A percentile compares a stretch with the other conserved stretches of the same genome.
Conservation (phyloP, 129 eudicot species). For the Erigeron canadensis region DNA sequence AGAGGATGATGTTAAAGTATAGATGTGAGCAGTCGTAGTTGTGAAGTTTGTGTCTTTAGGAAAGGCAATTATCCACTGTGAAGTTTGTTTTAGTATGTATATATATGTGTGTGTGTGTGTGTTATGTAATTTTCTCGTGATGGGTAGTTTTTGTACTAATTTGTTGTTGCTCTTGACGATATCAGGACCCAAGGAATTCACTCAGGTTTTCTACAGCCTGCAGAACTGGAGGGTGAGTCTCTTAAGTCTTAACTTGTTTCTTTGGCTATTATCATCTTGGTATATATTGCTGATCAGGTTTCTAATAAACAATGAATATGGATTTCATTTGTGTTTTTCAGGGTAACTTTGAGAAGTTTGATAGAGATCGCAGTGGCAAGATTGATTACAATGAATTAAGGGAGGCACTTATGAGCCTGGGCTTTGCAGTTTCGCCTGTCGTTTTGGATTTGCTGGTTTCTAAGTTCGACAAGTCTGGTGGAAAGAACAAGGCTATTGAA, state of each 20-base stretch:
- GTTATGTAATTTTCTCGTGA: background rate
- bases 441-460: slow-evolving; percentile 74
- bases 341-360: slow-evolving; percentile 80
- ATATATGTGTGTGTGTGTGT: background rate
- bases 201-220: slow-evolving; percentile 70
- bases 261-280: slow-evolving; percentile 1
- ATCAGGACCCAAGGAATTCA: slow-evolving; percentile 92
- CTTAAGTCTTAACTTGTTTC: background rate
- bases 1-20: too few relatives aligned
- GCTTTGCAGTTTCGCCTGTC: slow-evolving; percentile 62
- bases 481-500: slow-evolving; percentile 72
- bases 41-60: too few relatives aligned
- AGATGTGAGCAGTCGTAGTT: too few relatives aligned
- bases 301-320: background rate
- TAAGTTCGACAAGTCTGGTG: slow-evolving; percentile 83
- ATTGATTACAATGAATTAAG: slow-evolving; percentile 70
- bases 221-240: slow-evolving; percentile 90
- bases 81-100: too few relatives aligned
- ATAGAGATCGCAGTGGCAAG: slow-evolving; percentile 83
- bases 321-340: slow-evolving; percentile 18
- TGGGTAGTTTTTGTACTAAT: slow-evolving; percentile 17
- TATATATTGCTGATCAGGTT: too few relatives aligned
- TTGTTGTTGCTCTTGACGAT: slow-evolving; percentile 9
- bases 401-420: slow-evolving; percentile 80
- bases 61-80: too few relatives aligned